Base-by-base conservation (phyloP, 805 yeast genomes). In the Yarrowia sp. region DNA sequence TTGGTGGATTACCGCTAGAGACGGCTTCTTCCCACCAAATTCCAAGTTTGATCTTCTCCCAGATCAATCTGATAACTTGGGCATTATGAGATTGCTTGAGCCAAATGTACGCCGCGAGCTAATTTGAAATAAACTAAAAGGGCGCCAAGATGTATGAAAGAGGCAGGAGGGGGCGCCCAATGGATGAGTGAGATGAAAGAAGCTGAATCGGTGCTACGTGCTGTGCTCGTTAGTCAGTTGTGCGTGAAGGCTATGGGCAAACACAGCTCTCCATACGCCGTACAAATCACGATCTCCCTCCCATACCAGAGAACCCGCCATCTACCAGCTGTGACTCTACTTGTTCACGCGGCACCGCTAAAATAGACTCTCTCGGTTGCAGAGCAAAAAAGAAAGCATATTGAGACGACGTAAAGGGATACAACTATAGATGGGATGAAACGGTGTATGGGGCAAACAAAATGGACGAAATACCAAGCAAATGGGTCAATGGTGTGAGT, bases 61-160 rank as follows among this genome's bases (percentile, higher is more conserved):
- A 15, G 61, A 55, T 55, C n/a, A 24, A 55, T 55, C 61, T 39
- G 61, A 55, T 55, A 55, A 39, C 19, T 20, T 15, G 46, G 64
- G 17, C 20, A 43, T 33, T 34, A 17, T 12, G 15, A 43, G 39
- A 58, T 56, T 56, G 63, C 63, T 56, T 12, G 64, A 34, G 47
- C 30, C 38, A 20, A 6, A 42, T 43, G 64, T 40, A 58, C 64
- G 50, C n/a, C 38, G 12, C 3, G 33, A 43, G 49, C 42, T 58
- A 43, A 58, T 42, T 42, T 30, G 33, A 58, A 58, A 43, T 52
- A 4, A 33, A 33, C 33, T 43, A 30, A 33, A 58, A 58, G 10
- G n/a, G 39, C 17, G 56, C 56, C 56, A 50, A 50, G 56, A 50
- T 30, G 17, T 17, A 24, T 34, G 24, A 42, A 58, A 43, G 50